Conservation (phyloP, 768 basidiomycete species). For the Xerocomellus intermedius region DNA sequence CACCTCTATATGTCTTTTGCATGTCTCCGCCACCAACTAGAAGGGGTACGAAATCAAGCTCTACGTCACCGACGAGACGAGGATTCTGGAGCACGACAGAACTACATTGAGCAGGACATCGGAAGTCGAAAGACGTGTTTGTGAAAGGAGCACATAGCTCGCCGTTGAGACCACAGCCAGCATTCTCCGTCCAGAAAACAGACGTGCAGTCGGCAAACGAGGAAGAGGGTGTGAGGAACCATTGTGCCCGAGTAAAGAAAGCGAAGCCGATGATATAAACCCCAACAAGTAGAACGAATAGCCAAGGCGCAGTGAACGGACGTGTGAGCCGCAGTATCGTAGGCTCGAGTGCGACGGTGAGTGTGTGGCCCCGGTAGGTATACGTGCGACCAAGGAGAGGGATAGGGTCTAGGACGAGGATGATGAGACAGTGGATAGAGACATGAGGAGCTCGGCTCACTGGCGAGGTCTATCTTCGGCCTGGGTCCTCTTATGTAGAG, state of each 20-base stretch:
- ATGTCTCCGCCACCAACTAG: constrained; percentile 84
- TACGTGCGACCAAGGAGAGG: constrained; percentile 56
- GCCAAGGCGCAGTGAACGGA: constrained; percentile 48
- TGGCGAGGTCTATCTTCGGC: constrained; percentile 52
- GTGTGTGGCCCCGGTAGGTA: constrained; percentile 33
- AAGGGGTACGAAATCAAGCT: constrained; percentile 67
- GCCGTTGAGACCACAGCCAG: constrained; percentile 75
- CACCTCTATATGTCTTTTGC: constrained; percentile 73
- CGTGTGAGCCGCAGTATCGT: constrained; percentile 49
- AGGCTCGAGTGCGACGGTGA: constrained; percentile 55
- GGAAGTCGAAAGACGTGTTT: constrained; percentile 63
- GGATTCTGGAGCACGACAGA: constrained; percentile 68
- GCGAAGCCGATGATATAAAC: constrained; percentile 71
- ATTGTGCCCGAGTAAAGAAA: constrained; percentile 72
- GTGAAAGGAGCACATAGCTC: constrained; percentile 61
- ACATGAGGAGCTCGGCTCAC: constrained; percentile 21
- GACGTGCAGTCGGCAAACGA: constrained; percentile 68
- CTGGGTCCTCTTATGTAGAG: constrained; percentile 58
- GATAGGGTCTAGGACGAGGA: constrained; percentile 41
- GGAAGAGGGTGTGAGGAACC: constrained; percentile 62
- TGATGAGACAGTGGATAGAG: background rate
- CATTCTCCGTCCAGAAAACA: constrained; percentile 66
- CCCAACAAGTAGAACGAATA: constrained; percentile 52
- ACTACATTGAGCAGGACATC: constrained; percentile 75
- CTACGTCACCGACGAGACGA: constrained; percentile 64